Conservation (phyloP, 257 asterid genomes). For the Nicotiana noctiflora region DNA sequence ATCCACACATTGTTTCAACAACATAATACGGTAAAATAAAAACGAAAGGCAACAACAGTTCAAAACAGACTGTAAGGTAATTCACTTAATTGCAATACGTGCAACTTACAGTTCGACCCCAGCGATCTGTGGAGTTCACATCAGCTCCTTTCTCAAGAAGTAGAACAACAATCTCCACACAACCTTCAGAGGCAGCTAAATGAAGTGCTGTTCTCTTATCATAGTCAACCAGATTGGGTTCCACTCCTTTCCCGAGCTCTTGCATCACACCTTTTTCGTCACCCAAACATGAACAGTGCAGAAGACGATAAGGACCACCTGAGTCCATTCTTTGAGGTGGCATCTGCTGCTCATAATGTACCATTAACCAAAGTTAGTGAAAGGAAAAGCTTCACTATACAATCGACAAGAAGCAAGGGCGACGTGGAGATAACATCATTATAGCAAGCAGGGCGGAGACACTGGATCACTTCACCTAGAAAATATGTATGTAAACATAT, state of each 20-base stretch:
- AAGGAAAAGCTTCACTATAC: neutral
- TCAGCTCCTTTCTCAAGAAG: slow-evolving; percentile 55
- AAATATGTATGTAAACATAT: neutral
- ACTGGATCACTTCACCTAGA: neutral
- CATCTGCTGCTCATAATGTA: slow-evolving; percentile 9
- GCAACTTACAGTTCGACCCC: slow-evolving; percentile 68
- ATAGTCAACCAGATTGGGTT: slow-evolving; percentile 46
- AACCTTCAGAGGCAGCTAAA: slow-evolving; percentile 61
- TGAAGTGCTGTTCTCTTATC: slow-evolving; percentile 67
- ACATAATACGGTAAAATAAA: neutral
- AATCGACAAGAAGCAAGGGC: neutral
- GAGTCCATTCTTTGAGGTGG: slow-evolving; percentile 29
- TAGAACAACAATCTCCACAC: slow-evolving; percentile 40
- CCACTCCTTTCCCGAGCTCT: slow-evolving; percentile 45
- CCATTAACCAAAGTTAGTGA: neutral
- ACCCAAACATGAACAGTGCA: slow-evolving; percentile 55
- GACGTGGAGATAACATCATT: neutral
- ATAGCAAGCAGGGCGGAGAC: neutral
- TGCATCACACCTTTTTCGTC: slow-evolving; percentile 53
- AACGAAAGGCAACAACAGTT: neutral
- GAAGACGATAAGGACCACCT: slow-evolving; percentile 53
- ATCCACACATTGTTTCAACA: neutral
- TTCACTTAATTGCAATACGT: neutral
- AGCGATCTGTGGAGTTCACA: slow-evolving; percentile 53
- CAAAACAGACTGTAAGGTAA: neutral